Base-by-base conservation (phyloP, 169 alveolate genomes). In the Cryptosporidium canis region DNA sequence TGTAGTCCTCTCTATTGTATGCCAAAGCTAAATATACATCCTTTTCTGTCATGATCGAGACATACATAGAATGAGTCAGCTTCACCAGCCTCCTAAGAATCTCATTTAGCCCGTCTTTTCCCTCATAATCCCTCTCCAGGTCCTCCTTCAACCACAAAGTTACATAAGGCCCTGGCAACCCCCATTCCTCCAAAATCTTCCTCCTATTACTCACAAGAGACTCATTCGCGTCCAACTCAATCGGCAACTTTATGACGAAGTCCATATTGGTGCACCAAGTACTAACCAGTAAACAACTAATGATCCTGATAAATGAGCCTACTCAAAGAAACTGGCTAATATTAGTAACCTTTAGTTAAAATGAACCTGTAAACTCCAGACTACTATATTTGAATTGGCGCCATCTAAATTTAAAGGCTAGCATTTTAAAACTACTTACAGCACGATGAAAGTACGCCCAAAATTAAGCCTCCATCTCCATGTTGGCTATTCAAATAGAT, bases 1-100 rank as follows among this genome's bases (percentile, higher is more conserved):
- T 61, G 18, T 58, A 58, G 11, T 77, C 87, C 6, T 33, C 48
- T 47, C n/a, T 70, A 41, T 29, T 48, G 29, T 58, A 77, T n/a
- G 87, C 87, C 45, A 77, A 37, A 2, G 87, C 87, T 4, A 77
- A 43, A 77, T 77, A 77, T 18, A 45, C 24, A 41, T 77, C 87
- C 29, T 77, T 55, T 37, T 58, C 71, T 21, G 87, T 77, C 64
- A 77, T 39, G 12, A 11, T 58, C 61, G 87, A 55, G 31, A 77
- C 61, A 41, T 77, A 77, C 7, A 77, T 29, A 11, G 87, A 77
- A 8, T 77, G 70, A 44, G 44, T 41, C 16, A 77, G 44, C 16
- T 35, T 77, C 8, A 61, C 71, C 43, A 61, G 27, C 29, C 39
- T 41, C 18, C 39, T 21, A 39, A 77, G 44, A 18, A 29, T 24